phyloP scores from a whole-genome alignment of 1,139 yeast genomes.

The Tardiomyces depauwii region DNA sequence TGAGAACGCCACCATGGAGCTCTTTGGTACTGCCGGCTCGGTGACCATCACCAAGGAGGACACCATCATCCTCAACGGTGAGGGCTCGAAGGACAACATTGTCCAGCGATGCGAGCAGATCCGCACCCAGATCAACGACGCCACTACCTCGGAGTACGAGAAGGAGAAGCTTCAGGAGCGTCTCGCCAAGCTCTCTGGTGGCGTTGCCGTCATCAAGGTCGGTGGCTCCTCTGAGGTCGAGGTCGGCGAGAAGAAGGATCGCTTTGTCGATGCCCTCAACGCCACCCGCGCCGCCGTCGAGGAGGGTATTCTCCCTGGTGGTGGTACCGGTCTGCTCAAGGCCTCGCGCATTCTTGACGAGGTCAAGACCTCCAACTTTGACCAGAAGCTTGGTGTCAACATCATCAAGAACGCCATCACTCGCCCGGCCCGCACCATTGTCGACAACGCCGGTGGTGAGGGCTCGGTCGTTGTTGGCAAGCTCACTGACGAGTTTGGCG shows the following conservation, averaged over 20 bases:
- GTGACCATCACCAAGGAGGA: conserved; percentile 95
- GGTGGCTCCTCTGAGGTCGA: conserved; percentile 99
- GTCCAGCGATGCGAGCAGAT: conserved; percentile 94
- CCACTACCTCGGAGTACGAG: conserved; percentile 85
- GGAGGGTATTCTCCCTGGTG: conserved; percentile 99
- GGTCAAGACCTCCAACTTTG: conserved; percentile 83
- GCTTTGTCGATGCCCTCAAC: conserved; percentile 97
- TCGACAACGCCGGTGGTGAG: conserved; percentile 98
- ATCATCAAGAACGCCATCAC: conserved; percentile 92
- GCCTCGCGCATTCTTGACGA: conserved; percentile 76
- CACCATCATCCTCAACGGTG: conserved; percentile 91
- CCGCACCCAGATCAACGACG: conserved; percentile 62
- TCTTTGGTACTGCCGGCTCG: conserved; percentile 89
- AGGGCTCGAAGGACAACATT: conserved; percentile 83
- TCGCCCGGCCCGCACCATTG: conserved; percentile 94
- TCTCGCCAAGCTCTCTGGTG: conserved; percentile 95
- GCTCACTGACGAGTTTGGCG: conserved; percentile 70
- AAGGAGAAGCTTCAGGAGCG: conserved; percentile 97
- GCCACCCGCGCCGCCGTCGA: conserved; percentile 99
- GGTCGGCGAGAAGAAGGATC: conserved; percentile 99
- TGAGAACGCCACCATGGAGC: conserved; percentile 86
- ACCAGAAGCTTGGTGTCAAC: conserved; percentile 95
- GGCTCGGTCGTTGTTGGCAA: conserved; percentile 97
- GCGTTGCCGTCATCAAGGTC: conserved; percentile 97
- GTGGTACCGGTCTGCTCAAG: conserved; percentile 97